These are phyloP conservation scores for Phytophthora boehmeriae DNA, from an alignment of 352 stramenopile species.

Conservation along the genomic window DNA sequence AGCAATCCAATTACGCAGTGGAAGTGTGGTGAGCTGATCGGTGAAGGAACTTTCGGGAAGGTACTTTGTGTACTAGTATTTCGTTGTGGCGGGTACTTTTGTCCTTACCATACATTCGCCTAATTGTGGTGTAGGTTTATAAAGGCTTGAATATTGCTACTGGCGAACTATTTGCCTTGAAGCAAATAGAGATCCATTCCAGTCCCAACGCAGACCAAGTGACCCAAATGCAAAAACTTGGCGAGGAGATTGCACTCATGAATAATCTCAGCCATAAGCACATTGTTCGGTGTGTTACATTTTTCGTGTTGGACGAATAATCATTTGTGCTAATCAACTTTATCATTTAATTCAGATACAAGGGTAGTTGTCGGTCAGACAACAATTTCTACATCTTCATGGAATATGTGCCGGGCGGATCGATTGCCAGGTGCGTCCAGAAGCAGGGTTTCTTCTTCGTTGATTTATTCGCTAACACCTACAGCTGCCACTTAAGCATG, in stretches of 20 bases:
- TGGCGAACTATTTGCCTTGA: constrained; percentile 91
- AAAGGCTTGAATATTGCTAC: constrained; percentile 94
- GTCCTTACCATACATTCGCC: not conserved
- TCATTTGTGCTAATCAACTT: constrained; percentile 21
- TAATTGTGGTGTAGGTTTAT: constrained; percentile 83
- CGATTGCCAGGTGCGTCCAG: constrained; percentile 71
- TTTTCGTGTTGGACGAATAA: not conserved
- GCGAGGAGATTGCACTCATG: constrained; percentile 95
- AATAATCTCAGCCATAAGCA: constrained; percentile 94
- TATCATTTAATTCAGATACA: constrained; percentile 49
- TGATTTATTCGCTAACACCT: constrained; percentile 5
- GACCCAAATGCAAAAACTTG: constrained; percentile 77
- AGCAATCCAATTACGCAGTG: constrained; percentile 78
- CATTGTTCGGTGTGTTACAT: constrained; percentile 89
- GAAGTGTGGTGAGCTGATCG: constrained; percentile 94
- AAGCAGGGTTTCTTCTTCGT: not conserved
- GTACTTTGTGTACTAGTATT: constrained; percentile 18
- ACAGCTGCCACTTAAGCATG: constrained; percentile 53
- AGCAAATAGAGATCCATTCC: constrained; percentile 85
- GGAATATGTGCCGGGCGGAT: constrained; percentile 95
- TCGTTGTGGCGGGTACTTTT: not conserved
- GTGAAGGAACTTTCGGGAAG: constrained; percentile 94
- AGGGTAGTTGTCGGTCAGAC: constrained; percentile 81
- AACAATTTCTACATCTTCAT: constrained; percentile 96
- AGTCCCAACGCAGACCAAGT: constrained; percentile 56